A percentile compares a stretch with the other conserved stretches of the same genome.
These are phyloP conservation scores for Pseudogymnoascus destructans DNA, from an alignment of 2,329 filamentous ascomycete genomes.

Conservation along the genomic window DNA sequence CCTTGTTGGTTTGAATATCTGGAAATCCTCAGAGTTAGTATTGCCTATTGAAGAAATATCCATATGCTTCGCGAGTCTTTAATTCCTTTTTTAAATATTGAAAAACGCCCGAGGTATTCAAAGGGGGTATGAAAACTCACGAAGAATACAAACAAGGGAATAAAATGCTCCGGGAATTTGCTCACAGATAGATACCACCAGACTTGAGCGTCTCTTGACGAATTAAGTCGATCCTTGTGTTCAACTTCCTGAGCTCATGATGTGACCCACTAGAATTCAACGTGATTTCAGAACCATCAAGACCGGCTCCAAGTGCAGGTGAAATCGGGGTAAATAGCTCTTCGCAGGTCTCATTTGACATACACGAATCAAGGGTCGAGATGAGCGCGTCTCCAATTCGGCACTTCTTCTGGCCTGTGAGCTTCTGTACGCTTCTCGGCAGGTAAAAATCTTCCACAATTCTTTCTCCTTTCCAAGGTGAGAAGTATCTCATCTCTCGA, in stretches of 20 bases:
- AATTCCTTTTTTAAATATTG: background rate
- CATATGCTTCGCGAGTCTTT: constrained; percentile 28
- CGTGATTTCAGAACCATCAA: constrained; percentile 59
- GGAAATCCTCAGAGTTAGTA: background rate
- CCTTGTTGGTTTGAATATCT: constrained; percentile 47
- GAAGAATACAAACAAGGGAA: background rate
- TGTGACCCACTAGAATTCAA: constrained; percentile 59
- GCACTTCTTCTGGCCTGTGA: constrained; percentile 37
- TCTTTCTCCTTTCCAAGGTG: constrained; percentile 44
- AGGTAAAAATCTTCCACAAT: constrained; percentile 53
- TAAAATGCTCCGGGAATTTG: background rate
- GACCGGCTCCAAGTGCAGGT: constrained; percentile 42
- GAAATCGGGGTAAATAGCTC: constrained; percentile 47
- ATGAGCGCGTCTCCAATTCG: constrained; percentile 47
- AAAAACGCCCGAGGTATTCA: background rate
- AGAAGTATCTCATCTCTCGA: constrained; percentile 50
- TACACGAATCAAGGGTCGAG: constrained; percentile 44
- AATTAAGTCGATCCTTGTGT: constrained; percentile 51
- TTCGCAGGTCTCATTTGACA: constrained; percentile 55
- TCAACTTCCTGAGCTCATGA: constrained; percentile 53
- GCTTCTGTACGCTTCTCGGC: constrained; percentile 42
- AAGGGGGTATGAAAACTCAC: background rate
- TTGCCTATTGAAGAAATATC: constrained; percentile 21
- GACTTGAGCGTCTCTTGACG: constrained; percentile 49
- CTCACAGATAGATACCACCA: constrained; percentile 40